phyloP scores from a whole-genome alignment of 1,139 yeast genomes.

The Ashbya aceris region DNA sequence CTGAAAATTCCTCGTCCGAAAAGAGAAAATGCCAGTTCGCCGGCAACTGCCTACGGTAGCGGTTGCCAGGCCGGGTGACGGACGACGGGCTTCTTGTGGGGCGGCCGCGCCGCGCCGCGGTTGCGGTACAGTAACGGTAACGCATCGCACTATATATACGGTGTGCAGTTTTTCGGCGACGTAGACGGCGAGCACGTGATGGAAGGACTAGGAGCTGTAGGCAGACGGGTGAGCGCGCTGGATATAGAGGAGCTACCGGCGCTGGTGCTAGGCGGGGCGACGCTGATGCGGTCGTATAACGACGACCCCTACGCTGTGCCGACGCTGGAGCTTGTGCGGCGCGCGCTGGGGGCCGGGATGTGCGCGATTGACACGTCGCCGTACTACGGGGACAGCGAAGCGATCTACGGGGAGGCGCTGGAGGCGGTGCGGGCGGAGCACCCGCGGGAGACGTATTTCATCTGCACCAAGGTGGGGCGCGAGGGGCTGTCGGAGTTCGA shows the following conservation, averaged over 20 bases:
- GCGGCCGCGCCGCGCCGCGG: no score
- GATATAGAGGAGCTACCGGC: conserved; percentile 28
- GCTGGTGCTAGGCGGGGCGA: conserved; percentile 76
- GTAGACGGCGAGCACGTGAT: not conserved
- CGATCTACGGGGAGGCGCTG: conserved; percentile 60
- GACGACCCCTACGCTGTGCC: conserved; percentile 54
- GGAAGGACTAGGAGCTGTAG: conserved; percentile 5
- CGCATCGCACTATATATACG: no score
- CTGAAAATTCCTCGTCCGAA: no score
- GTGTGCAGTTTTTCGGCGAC: no score
- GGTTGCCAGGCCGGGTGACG: no score
- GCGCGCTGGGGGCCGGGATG: conserved; percentile 60
- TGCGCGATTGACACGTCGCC: conserved; percentile 86
- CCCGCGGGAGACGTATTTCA: conserved; percentile 54
- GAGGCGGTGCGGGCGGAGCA: conserved; percentile 31
- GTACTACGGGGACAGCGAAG: conserved; percentile 85
- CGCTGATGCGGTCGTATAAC: conserved; percentile 65
- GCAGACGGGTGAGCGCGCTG: conserved; percentile 3
- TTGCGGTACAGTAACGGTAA: no score
- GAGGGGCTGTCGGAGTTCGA: conserved; percentile 61
- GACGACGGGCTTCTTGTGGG: no score
- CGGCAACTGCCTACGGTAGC: no score
- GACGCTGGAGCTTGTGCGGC: conserved; percentile 44
- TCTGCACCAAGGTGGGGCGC: conserved; percentile 87
- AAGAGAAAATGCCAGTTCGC: no score